Conservation (phyloP, 352 stramenopile species). For the Globisporangium radiosum region DNA sequence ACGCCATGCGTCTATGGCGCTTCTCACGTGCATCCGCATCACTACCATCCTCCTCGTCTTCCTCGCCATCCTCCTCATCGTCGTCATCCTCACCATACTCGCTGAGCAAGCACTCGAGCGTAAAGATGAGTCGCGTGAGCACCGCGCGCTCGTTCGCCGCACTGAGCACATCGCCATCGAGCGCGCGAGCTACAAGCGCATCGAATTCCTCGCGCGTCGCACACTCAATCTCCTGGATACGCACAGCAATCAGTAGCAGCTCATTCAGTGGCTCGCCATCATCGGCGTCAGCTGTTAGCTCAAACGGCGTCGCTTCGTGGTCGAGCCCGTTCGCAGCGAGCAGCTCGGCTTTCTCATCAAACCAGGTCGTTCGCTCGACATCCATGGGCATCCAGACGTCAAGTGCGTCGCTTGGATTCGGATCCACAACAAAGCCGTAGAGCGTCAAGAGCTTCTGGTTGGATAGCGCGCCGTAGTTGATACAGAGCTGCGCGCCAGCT, state of each 20-base stretch:
- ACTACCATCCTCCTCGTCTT: constrained; percentile 16
- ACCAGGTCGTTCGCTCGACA: constrained; percentile 30
- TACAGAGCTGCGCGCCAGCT: constrained; percentile 65
- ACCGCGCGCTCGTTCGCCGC: constrained; percentile 43
- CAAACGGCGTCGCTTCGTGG: constrained; percentile 50
- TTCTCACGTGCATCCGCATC: constrained; percentile 13
- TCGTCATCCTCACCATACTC: constrained; percentile 42
- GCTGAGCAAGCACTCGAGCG: constrained; percentile 50
- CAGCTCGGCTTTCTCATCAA: constrained; percentile 35
- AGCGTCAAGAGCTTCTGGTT: constrained; percentile 80
- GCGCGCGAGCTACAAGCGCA: constrained; percentile 27
- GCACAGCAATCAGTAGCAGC: constrained; percentile 49
- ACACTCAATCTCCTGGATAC: constrained; percentile 63
- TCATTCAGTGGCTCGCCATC: constrained; percentile 28
- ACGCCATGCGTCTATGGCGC: constrained; percentile 51
- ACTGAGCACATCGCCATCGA: constrained; percentile 51
- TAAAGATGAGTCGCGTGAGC: constrained; percentile 54
- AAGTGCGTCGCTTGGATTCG: constrained; percentile 64
- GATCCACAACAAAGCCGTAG: constrained; percentile 71
- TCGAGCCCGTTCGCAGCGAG: constrained; percentile 49
- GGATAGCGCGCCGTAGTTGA: constrained; percentile 75
- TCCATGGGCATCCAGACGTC: constrained; percentile 75
- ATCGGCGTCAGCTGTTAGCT: constrained; percentile 45
- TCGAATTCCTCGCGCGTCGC: constrained; percentile 31
- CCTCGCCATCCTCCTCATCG: constrained; percentile 34